A percentile compares a stretch with the other conserved stretches of the same genome.
Conservation (phyloP, 345 rosid species). For the Linum tenue region DNA sequence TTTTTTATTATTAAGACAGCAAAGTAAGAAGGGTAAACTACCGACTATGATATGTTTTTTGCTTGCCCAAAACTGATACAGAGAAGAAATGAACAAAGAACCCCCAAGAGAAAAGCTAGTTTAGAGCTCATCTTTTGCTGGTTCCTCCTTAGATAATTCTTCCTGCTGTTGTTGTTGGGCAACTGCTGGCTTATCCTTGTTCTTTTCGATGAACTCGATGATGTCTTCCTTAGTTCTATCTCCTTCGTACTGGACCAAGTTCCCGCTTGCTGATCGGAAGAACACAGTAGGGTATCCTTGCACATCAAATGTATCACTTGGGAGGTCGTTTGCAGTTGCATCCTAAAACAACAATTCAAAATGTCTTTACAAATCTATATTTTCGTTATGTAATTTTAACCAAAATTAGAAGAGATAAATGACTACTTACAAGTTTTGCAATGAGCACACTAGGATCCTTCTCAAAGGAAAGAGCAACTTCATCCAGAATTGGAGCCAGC, state of each 20-base stretch:
- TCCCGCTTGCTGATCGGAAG: slow-evolving; percentile 71
- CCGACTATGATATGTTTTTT: not conserved
- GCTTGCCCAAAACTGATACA: slow-evolving; percentile 14
- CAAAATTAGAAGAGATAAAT: not conserved
- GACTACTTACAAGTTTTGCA: slow-evolving; percentile 66
- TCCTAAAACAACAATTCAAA: slow-evolving; percentile 38
- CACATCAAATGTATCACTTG: slow-evolving; percentile 55
- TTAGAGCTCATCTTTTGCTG: slow-evolving; percentile 60
- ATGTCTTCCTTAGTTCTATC: slow-evolving; percentile 74
- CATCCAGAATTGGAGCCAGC: slow-evolving; percentile 89
- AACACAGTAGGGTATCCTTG: slow-evolving; percentile 76
- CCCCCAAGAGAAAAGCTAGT: not conserved
- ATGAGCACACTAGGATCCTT: slow-evolving; percentile 53
- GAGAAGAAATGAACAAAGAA: not conserved
- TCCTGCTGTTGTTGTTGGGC: slow-evolving; percentile 13
- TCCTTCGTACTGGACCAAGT: slow-evolving; percentile 51
- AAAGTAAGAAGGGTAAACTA: no score
- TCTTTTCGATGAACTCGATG: slow-evolving; percentile 73
- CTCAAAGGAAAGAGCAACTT: slow-evolving; percentile 66
- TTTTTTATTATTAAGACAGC: no score
- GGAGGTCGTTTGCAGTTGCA: slow-evolving; percentile 76
- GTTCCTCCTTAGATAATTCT: slow-evolving; percentile 12
- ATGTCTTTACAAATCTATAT: not conserved
- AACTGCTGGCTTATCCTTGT: slow-evolving; percentile 35
- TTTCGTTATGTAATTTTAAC: not conserved